Base-by-base conservation (phyloP, 768 basidiomycete genomes). In the Fomitopsis pulvina region DNA sequence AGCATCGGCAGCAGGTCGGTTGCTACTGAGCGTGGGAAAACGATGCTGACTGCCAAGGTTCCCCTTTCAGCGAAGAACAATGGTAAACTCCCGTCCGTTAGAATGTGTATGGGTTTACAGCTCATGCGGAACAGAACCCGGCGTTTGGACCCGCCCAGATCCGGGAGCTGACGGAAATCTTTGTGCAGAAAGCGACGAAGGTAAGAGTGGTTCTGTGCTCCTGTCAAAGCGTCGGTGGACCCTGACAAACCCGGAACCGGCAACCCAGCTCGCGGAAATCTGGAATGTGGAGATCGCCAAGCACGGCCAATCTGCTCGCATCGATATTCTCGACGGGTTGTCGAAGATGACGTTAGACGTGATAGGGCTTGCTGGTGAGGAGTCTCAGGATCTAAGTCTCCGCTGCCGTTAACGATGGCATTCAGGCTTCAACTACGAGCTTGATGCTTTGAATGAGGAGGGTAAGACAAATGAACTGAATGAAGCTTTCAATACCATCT, bases 91-190 rank as follows among this genome's bases (percentile, higher is more conserved):
- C 6, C 21, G 20, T 27, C 20, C n/a, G 10, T 18, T 20, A 9
- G 10, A 3, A 3, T 18, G 14, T 44, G 10, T 4, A 26, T 1
- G 25, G 34, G 20, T 16, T 12, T 43, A 9, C 10, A 8, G 18
- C 8, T 29, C 18, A 10, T 5, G 3, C 4, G 2, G 1, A 7
- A 16, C 34, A 72, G 83, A 85, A 84, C 54, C 82, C 83, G 16
- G 81, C 81, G 0, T 86, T 86, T 55, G 80, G 82, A 2, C 69
- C 71, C 1, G 63, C 72, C 1, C 81, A 83, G 57, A 71, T 85
- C 27, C 69, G 81, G 2, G 76, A 75, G 40, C 58, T 84, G 12
- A 79, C 79, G 0, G 70, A 69, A 14, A 76, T 78, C 10, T 83
- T 85, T 51, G 52, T 80, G 2, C 70, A 73, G 2, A 83, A 82